A percentile compares a stretch with the other conserved stretches of the same genome.
These are phyloP conservation scores for Solanum chiquidenum DNA, from an alignment of 257 asterid genomes.

Conservation along the genomic window DNA sequence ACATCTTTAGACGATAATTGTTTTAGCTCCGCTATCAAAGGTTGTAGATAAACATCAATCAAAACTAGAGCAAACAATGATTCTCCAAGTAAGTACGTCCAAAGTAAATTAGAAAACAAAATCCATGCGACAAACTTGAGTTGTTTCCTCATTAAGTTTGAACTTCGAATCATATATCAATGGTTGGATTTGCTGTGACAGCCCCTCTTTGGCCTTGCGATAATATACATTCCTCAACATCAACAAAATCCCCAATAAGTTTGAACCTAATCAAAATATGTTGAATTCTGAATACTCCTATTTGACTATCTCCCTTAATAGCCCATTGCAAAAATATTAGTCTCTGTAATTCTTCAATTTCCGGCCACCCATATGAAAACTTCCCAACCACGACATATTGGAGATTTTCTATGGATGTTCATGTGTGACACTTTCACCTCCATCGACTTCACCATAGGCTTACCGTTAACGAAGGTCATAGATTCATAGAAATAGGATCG, in stretches of 20 bases:
- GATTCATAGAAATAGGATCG: background rate
- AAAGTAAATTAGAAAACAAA: background rate
- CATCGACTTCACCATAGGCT: background rate
- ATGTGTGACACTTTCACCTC: background rate
- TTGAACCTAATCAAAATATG: background rate
- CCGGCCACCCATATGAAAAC: background rate
- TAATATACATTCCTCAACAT: background rate
- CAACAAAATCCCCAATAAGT: background rate
- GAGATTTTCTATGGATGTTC: background rate
- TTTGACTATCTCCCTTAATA: too few species aligned
- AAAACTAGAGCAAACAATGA: background rate
- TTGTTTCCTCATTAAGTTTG: background rate
- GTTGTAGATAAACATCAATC: too few species aligned
- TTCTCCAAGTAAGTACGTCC: background rate
- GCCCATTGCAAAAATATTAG: background rate
- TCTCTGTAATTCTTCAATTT: background rate
- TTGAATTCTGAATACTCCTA: too few species aligned
- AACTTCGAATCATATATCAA: background rate
- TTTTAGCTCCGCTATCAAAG: too few species aligned
- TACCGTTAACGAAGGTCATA: background rate
- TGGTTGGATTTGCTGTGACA: background rate
- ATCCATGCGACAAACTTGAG: background rate
- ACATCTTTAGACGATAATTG: too few species aligned
- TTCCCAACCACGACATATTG: background rate
- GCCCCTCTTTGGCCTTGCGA: background rate